Conservation (phyloP, 169 alveolate genomes). For the Babesia sp. region DNA sequence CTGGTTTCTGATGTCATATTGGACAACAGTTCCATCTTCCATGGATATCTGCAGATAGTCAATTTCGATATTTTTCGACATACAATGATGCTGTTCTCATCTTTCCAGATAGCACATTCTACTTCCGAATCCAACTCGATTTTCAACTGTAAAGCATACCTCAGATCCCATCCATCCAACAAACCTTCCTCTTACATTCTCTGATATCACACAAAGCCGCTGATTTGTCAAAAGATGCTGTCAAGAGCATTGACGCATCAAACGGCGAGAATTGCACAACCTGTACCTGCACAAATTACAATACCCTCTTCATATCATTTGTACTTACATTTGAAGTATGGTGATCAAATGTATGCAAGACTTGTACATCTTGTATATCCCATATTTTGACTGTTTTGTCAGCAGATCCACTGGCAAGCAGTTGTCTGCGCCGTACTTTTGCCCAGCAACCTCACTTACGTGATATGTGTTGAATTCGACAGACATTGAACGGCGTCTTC, state of each 20-base stretch:
- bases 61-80: not conserved
- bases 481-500: conserved; percentile 35
- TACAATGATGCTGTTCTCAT: conserved; percentile 17
- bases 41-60: conserved; percentile 12
- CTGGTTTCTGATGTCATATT: conserved; percentile 38
- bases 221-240: conserved; percentile 59
- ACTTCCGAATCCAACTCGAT: conserved; percentile 39
- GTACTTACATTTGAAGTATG: conserved; percentile 47
- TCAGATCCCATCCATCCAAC: not conserved
- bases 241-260: conserved; percentile 30
- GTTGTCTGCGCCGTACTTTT: conserved; percentile 13
- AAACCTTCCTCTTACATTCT: conserved; percentile 7
- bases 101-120: conserved; percentile 45
- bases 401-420: conserved; percentile 55
- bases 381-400: conserved; percentile 47
- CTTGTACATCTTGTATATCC: conserved; percentile 51
- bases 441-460: conserved; percentile 5
- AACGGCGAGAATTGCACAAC: conserved; percentile 46
- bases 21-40: conserved; percentile 47
- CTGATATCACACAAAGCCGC: conserved; percentile 54
- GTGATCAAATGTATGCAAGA: conserved; percentile 29
- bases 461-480: conserved; percentile 35
- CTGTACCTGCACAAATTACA: conserved; percentile 40
- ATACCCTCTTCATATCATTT: not conserved
- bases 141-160: not conserved